Conservation (phyloP, 2,329 filamentous ascomycete genomes). For the Xylaria polymorpha region DNA sequence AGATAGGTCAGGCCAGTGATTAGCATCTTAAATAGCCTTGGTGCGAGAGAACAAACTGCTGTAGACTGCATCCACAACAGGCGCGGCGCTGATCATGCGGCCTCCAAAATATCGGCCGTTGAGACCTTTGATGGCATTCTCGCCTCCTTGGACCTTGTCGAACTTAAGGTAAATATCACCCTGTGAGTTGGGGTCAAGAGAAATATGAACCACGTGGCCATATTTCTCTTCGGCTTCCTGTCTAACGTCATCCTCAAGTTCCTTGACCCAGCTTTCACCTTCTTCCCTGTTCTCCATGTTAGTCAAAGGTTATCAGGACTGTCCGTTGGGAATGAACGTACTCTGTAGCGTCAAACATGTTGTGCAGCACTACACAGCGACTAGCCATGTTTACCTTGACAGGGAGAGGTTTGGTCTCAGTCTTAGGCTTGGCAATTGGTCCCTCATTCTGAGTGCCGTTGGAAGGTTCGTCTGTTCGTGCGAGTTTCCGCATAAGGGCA, state of each 20-base stretch:
- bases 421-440: conserved; percentile 81
- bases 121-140: conserved; percentile 97
- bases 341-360: conserved; percentile 94
- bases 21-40: conserved; percentile 79
- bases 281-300: conserved; percentile 73
- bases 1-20: conserved; percentile 59
- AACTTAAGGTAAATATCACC: conserved; percentile 99
- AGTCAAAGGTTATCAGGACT: conserved; percentile 43
- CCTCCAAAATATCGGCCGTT: conserved; percentile 97
- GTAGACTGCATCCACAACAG: conserved; percentile 98
- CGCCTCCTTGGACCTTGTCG: conserved; percentile 91
- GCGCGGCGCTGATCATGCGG: conserved; percentile 90
- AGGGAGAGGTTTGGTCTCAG: conserved; percentile 80
- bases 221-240: conserved; percentile 95
- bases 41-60: conserved; percentile 93
- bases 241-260: conserved; percentile 93
- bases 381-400: conserved; percentile 92
- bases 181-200: conserved; percentile 90
- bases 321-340: conserved; percentile 64
- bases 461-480: conserved; percentile 87
- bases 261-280: conserved; percentile 89
- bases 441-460: conserved; percentile 74
- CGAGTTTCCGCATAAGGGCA: conserved; percentile 98
- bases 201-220: conserved; percentile 96
- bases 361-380: conserved; percentile 91